Evolutionary conservation across 2,329 filamentous ascomycete genomes (phyloP), one percentile per base, ranked within the genome.

Genomic region (Microsporum ferrugineum): DNA sequence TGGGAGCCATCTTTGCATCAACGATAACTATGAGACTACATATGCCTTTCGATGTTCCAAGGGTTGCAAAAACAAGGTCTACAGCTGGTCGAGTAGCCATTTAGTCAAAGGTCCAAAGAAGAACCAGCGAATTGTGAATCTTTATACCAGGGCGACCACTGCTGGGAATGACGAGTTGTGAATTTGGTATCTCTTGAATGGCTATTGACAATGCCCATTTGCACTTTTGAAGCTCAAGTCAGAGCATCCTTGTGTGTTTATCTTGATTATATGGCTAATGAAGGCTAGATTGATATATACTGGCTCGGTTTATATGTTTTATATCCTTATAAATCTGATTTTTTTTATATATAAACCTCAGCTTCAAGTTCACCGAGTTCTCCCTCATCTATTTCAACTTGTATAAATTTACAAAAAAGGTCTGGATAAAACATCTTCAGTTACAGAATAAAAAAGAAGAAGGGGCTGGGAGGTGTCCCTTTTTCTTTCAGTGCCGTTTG

Each of bases 91-190:
- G 7, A 77, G 75, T 67, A 69, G 72, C 5, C 76, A 78, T 71
- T 72, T 77, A 41, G 76, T 78, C 14, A 70, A 70, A 38, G 76
- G 76, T 1, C 76, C 76, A 45, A 76, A 73, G 68, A 78, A 78
- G 66, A 70, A 73, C 38, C 76, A 78, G 65, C 70, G 76, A 62
- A 77, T 78, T 64, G 68, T 76, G 56, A 78, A 76, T 67, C 59
- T 70, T 14, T 76, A 76, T 63, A 39, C 23, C 33, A 58, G 56
- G 51, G 27, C 51, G 2, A 8, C 43, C 43, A 5, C 5, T 5
- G 34, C 34, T 23, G 17, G 17, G 17, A 23, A 23, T 23, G 17
- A 23, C 17, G 1, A 23, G 17, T 23, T 23, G 17, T 23, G 17
- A 23, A 23, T 23, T 23, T 23, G 17, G 17, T 23, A 23, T 23